Evolutionary conservation across 1,284 basidiomycete species (phyloP), one percentile per base, ranked within the genome.

Genomic region (Cystobasidium pallidum): DNA sequence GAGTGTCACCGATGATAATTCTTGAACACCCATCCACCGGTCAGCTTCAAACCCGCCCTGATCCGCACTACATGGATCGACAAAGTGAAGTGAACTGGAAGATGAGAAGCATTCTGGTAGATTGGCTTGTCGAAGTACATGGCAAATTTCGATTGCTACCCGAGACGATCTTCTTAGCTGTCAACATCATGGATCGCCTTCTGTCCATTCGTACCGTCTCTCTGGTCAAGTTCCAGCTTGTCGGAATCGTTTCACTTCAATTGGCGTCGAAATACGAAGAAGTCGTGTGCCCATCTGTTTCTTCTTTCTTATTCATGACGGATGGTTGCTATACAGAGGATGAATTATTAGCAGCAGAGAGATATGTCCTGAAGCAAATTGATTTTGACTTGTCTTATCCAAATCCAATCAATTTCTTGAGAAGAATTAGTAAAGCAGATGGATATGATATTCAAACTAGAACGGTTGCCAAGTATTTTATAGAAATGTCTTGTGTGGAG

Each of bases 91-190:
- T 97, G 39, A 89, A 89, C 2, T 96, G 93, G 93, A 79, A 80
- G 75, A 94, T 95, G 91, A 91, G 94, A 26, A 91, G 91, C 19
- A 91, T 97, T 76, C 87, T 99, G 39, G 90, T 91, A 74, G 95
- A 99, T 84, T 98, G 95, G 96, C 86, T 99, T 73, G 89, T 99
- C 76, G 94, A 98, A 83, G 90, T 97, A 26, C 95, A 99, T 81
- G 86, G 88, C 76, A 92, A 93, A 78, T 97, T 98, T 85, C 89
- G 89, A 72, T 86, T 99, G 21, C 86, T 96, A 8, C 94, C 94
- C 10, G 95, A 99, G 83, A 98, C 95, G 0, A 88, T 99, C 62
- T 98, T 95, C 84, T 87, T 99, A 72, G 90, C 90, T 75, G 85
- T 92, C 79, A 98, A 99, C 85, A 89, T 98, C 79, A 91, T 98